Base-by-base conservation (phyloP, 1,284 basidiomycete genomes). In the Rhodotorula sp. region DNA sequence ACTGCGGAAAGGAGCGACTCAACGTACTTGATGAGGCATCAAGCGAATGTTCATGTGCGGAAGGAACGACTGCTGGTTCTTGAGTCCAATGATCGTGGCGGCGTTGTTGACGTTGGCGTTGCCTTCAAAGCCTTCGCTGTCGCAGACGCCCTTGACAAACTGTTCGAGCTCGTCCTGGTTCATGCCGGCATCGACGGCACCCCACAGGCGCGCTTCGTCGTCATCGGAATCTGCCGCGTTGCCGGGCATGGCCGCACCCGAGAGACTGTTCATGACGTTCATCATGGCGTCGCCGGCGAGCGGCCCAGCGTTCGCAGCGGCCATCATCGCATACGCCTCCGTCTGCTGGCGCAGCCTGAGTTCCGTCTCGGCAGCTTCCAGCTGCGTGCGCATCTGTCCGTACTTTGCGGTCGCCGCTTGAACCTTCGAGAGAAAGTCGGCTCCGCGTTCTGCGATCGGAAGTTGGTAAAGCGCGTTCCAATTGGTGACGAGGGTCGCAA, bases 41-140 rank as follows among this genome's bases (percentile, higher is more conserved):
- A 91, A 81, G 4, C 85, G 84, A n/a, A 90, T 86, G 46, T 83
- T 83, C 85, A 90, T 86, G 7, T 85, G 85, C 0, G 84, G 84
- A 12, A 87, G 66, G 14, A 82, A 79, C 26, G 84, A 78, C 58
- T 82, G 82, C 52, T 86, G 81, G 43, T 76, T 79, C 23, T 78
- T 77, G 58, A 89, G 79, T 1, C 83, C 83, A 47, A 87, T 80
- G 69, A 82, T 82, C 66, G 81, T 72, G 0, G 86, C 78, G 6
- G 86, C 86, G 29, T 84, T 79, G n/a, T 85, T 85, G 21, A 89
- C 83, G 48, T 68, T 65, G 43, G 26, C 67, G 67, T 68, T 68
- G 29, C 68, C 72, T 31, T 72, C 71, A 48, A 72, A 72, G 56
- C 62, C 59, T 34, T 69, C 71, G 34, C 68, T 65, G 29, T 69